Percentiles rank a stretch among this genome's conserved stretches.
Evolutionary conservation across 1,284 basidiomycete species (phyloP).

Genomic region (Xanthoconium separans): DNA sequence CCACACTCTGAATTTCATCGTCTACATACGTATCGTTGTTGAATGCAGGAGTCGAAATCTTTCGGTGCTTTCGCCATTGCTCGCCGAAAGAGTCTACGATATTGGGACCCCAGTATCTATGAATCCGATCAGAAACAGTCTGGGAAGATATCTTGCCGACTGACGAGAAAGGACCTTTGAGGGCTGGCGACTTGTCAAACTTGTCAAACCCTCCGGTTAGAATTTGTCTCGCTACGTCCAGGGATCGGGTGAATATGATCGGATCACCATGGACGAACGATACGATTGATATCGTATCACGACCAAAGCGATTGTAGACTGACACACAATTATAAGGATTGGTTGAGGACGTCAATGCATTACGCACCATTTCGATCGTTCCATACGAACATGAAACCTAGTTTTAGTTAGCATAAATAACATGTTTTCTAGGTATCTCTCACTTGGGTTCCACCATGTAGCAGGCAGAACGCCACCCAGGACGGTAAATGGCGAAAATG

Average conservation of each 20-base stretch:
- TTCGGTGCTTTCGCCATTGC: background rate
- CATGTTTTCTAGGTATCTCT: constrained; percentile 35
- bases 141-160: background rate
- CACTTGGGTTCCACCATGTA: constrained; percentile 44
- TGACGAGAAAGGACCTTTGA: background rate
- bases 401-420: background rate
- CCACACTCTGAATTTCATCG: background rate
- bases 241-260: background rate
- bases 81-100: background rate
- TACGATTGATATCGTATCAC: background rate
- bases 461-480: constrained; percentile 40
- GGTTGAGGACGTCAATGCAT: background rate
- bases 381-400: background rate
- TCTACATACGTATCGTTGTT: background rate
- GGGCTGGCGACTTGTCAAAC: background rate
- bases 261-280: background rate
- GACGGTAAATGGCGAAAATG: constrained; percentile 39
- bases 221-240: background rate
- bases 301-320: background rate
- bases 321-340: background rate
- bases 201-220: background rate
- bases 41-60: background rate
- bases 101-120: background rate
- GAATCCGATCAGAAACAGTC: background rate
- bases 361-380: background rate